phyloP scores from a whole-genome alignment of 768 basidiomycete species.

The Mycena vulgaris region DNA sequence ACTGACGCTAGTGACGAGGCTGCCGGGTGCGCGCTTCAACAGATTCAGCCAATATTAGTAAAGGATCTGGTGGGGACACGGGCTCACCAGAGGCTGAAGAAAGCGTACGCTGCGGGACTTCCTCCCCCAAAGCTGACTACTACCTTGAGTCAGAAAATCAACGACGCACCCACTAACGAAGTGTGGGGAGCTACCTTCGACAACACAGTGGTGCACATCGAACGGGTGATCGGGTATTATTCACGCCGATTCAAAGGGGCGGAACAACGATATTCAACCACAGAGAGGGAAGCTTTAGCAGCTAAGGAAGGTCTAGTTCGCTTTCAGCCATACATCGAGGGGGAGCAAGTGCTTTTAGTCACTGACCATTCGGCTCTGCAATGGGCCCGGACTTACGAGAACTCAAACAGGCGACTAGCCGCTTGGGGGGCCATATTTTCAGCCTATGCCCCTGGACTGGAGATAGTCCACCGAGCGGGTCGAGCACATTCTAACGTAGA shows the following conservation, averaged over 20 bases:
- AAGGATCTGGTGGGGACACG: conserved; percentile 16
- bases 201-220: conserved; percentile 5
- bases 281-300: conserved; percentile 47
- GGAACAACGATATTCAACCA: conserved; percentile 45
- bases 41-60: neutral
- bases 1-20: neutral
- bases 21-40: neutral
- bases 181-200: neutral
- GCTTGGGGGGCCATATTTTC: conserved; percentile 47
- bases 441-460: neutral
- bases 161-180: neutral
- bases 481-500: conserved; percentile 19
- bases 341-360: conserved; percentile 38
- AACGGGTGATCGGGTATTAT: conserved; percentile 44
- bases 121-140: neutral
- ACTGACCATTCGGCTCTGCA: conserved; percentile 28
- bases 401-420: conserved; percentile 29
- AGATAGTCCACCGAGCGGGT: conserved; percentile 22
- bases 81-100: conserved; percentile 14
- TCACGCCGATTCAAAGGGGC: conserved; percentile 39
- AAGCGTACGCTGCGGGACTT: conserved; percentile 18
- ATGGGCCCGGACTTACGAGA: conserved; percentile 29
- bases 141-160: neutral
- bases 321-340: conserved; percentile 50
- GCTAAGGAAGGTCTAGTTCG: conserved; percentile 46